Base-by-base conservation (phyloP, 225 moss, liverwort and hornwort species). In the Marchantia paleacea region DNA sequence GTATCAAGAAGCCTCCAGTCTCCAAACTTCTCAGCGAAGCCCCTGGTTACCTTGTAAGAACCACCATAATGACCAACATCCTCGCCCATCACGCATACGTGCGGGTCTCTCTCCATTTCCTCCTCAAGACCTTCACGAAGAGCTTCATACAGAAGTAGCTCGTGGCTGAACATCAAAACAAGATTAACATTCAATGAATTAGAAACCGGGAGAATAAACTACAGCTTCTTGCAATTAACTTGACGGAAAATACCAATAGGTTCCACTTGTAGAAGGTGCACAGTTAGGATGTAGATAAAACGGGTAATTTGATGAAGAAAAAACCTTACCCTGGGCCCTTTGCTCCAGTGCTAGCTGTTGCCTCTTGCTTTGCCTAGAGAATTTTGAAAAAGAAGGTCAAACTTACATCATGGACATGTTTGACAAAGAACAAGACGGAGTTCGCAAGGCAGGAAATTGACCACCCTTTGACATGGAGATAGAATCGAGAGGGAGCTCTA, bases 61-160 rank as follows among this genome's bases (percentile, higher is more conserved):
- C 97, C 97, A 73, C 97, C 97, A 78, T 97, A 97, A 76, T 97
- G 94, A 52, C 97, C 97, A 25, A 97, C 94, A 71, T 97, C 97
- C 90, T 97, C 97, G 30, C 97, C 97, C 80, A 97, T 93, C 72
- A 97, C 97, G 72, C 93, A 95, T 48, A 97, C 97, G 7, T 55
- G 80, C 71, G 97, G 94, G 67, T 97, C 97, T 74, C 89, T 89
- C 81, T 94, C 94, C 97, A 97, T 97, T 85, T 97, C 97, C 85
- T 97, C 97, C 79, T 89, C 90, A 79, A 97, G 83, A 22, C 97
- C 97, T 88, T 97, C 97, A 1, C 93, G 93, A 71, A 97, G 85
- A 75, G 97, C 97, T 86, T 97, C 97, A 82, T 85, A 97, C 79
- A 97, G 86, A 84, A 97, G 85, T 78, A 97, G 82, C 84, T 97